Evolutionary conservation across 2,329 filamentous ascomycete species (phyloP), one percentile per base, ranked within the genome.

Genomic region (Fragosphaeria purpurea): DNA sequence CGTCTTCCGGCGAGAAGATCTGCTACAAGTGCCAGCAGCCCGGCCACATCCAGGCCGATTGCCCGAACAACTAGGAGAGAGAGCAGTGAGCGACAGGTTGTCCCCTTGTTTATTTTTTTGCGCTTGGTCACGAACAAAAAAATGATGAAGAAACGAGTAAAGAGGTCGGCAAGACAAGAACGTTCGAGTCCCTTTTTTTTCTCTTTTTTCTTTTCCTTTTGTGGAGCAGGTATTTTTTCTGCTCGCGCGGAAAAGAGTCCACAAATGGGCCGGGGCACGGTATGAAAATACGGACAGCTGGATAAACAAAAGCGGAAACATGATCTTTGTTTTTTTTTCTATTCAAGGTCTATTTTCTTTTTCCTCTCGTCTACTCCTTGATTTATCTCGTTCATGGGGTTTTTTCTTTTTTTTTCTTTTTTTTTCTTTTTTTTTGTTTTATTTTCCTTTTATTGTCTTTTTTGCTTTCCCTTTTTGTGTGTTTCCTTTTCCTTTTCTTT

Each of bases 11-110:
- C 65, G 91, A 97, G 80, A 91, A 94, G 69, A 89, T 95, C 67
- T 98, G 93, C 85, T 98, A 98, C 82, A 95, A 94, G 79, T 97
- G 80, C 78, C 79, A 83, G 72, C 79, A 83, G 70, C 67, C 76
- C 60, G 90, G 91, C 62, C 91, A 96, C 74, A 85, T 97, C 67
- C 91, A 96, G 81, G 82, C 87, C 62, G 82, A 86, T 63, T 98
- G 93, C 84, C 88, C 91, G 64, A 89, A 86, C 77, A 87, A 85
- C 68, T 76, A 75, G 70, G 48, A 47, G 9, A 13, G 33, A 7
- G 10, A 48, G n/a, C 46, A 51, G 37, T 46, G 49, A 48, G 50
- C 48, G 44, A 51, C 49, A 35, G 34, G 43, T 35, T 45, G 41
- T 32, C 30, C 31, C 30, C 52, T 40, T 31, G 50, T 53, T 54